Percentiles rank a stretch among this genome's conserved stretches.
Conservation (phyloP, 2,329 filamentous ascomycete genomes). For the Alternaria ethzedia region DNA sequence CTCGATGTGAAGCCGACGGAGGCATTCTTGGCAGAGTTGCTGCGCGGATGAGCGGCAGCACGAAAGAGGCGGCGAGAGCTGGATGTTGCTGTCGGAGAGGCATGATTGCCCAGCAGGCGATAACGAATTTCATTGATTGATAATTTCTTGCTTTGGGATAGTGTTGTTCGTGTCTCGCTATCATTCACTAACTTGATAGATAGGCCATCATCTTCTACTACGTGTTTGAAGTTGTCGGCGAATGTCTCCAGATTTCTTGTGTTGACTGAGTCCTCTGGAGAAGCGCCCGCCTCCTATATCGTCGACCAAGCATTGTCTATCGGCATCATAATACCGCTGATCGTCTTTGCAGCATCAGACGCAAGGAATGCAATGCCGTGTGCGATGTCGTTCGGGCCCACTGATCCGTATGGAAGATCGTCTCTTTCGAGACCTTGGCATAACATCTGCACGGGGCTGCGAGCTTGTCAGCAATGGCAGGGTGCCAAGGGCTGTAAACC, state of each 20-base stretch:
- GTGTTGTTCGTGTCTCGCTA: no score
- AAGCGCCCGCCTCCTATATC: neutral
- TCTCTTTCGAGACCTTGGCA: neutral
- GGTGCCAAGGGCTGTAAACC: neutral
- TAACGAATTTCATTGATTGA: no score
- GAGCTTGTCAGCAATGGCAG: neutral
- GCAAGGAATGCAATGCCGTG: constrained; percentile 27
- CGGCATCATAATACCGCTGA: neutral
- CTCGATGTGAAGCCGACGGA: no score
- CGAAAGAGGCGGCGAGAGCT: no score
- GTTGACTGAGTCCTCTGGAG: neutral
- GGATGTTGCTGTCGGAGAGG: no score
- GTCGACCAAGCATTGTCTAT: constrained; percentile 31
- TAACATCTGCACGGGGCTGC: neutral
- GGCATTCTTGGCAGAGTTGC: no score
- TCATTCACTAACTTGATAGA: no score
- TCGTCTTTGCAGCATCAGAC: constrained; percentile 25
- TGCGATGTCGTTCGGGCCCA: constrained; percentile 23
- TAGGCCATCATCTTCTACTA: no score
- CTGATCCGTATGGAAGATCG: neutral
- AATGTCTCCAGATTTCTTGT: neutral
- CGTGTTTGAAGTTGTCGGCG: neutral
- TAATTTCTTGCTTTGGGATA: no score
- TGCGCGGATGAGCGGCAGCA: no score
- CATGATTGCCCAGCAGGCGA: no score